Evolutionary conservation across 2,329 filamentous ascomycete genomes (phyloP).

Genomic region (Ophiocordyceps camponoti-saundersi): DNA sequence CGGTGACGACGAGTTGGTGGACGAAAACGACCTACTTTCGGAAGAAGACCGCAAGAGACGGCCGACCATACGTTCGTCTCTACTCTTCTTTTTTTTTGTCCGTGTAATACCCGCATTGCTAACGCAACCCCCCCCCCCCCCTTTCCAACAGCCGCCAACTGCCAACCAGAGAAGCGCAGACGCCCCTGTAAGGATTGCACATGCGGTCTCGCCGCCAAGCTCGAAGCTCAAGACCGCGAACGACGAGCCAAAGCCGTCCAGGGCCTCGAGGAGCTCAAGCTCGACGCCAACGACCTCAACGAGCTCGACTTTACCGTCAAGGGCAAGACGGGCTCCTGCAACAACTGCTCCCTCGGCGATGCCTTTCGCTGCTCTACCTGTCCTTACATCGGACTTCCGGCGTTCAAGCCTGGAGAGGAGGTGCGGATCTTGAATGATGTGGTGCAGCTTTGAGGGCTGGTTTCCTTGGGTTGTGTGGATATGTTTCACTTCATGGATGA

Average conservation of each 20-base stretch:
- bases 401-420: slow-evolving; percentile 95
- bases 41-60: slow-evolving; percentile 69
- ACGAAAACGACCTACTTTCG: slow-evolving; percentile 74
- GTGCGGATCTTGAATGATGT: slow-evolving; percentile 75
- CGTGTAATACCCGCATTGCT: not conserved
- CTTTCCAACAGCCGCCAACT: slow-evolving; percentile 61
- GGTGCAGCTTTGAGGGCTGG: slow-evolving; percentile 49
- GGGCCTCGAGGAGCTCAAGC: slow-evolving; percentile 54
- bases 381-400: slow-evolving; percentile 80
- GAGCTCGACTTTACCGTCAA: slow-evolving; percentile 97
- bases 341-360: slow-evolving; percentile 85
- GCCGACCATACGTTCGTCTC: slow-evolving; percentile 59
- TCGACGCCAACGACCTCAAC: slow-evolving; percentile 57
- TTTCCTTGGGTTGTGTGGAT: not conserved
- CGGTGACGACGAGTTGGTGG: slow-evolving; percentile 71
- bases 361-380: slow-evolving; percentile 60
- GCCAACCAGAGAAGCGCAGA: slow-evolving; percentile 77
- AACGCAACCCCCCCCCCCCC: not conserved
- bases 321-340: slow-evolving; percentile 88
- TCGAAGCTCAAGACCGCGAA: slow-evolving; percentile 71
- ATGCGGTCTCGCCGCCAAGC: slow-evolving; percentile 72
- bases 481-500: not conserved
- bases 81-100: not conserved
- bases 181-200: slow-evolving; percentile 97
- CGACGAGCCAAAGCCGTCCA: slow-evolving; percentile 47